Conservation (phyloP, 768 basidiomycete species). For the Boletus subparvulus region DNA sequence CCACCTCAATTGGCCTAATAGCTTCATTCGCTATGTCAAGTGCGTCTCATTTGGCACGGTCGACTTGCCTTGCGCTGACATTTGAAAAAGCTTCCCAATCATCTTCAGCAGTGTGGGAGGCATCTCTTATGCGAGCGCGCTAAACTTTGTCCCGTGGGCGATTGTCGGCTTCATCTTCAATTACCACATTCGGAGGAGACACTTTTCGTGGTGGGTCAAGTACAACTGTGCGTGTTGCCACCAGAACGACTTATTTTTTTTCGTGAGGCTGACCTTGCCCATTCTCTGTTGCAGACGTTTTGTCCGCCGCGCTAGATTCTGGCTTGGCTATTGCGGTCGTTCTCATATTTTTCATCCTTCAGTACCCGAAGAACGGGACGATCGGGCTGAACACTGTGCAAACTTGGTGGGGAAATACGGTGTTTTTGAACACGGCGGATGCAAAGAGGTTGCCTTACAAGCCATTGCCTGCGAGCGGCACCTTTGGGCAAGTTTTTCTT, state of each 20-base stretch:
- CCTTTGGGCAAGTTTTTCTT: conserved; percentile 27
- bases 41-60: conserved; percentile 33
- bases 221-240: conserved; percentile 35
- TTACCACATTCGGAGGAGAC: conserved; percentile 54
- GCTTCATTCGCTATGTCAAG: conserved; percentile 63
- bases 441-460: conserved; percentile 10
- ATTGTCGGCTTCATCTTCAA: conserved; percentile 68
- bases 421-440: conserved; percentile 27
- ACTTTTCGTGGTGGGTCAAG: conserved; percentile 73
- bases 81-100: conserved; percentile 36
- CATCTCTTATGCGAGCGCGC: conserved; percentile 66
- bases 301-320: conserved; percentile 72
- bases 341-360: conserved; percentile 59
- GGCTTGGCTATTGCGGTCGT: conserved; percentile 61
- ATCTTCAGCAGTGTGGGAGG: conserved; percentile 55
- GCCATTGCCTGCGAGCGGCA: conserved; percentile 12
- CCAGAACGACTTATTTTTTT: not conserved
- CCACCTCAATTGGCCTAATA: conserved; percentile 61
- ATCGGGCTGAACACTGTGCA: conserved; percentile 56
- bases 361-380: conserved; percentile 60
- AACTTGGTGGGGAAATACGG: conserved; percentile 72
- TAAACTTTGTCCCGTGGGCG: conserved; percentile 67
- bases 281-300: conserved; percentile 41
- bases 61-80: not conserved
- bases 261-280: conserved; percentile 14